Percentiles rank a stretch among this genome's conserved stretches.
These are phyloP conservation scores for Xylariales sp. DNA, from an alignment of 2,329 filamentous ascomycete genomes.

Conservation along the genomic window DNA sequence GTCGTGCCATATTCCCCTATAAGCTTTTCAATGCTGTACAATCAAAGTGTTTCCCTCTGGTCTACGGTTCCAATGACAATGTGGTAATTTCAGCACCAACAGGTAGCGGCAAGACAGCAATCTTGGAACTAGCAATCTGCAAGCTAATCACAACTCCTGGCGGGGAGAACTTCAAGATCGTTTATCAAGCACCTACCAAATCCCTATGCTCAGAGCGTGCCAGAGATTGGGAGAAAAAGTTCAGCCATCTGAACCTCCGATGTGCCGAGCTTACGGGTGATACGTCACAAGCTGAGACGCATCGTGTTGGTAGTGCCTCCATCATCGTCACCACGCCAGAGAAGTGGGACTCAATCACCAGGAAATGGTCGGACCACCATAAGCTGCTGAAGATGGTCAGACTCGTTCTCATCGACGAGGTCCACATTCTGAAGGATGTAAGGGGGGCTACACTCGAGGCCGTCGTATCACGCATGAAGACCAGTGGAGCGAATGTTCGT, in stretches of 20 bases:
- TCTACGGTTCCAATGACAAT: conserved; percentile 68
- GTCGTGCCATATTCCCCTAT: conserved; percentile 67
- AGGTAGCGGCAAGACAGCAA: conserved; percentile 77
- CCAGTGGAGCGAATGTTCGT: conserved; percentile 66
- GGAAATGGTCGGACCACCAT: conserved; percentile 79
- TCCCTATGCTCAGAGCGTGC: conserved; percentile 74
- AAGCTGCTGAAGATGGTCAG: conserved; percentile 71
- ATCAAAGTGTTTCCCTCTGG: conserved; percentile 66
- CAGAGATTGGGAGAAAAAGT: conserved; percentile 74
- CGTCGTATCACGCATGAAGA: conserved; percentile 84
- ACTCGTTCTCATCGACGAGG: conserved; percentile 80
- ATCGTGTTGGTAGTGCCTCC: conserved; percentile 65
- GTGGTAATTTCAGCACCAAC: conserved; percentile 78
- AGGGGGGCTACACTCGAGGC: conserved; percentile 78
- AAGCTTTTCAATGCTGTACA: conserved; percentile 77
- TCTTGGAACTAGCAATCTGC: conserved; percentile 80
- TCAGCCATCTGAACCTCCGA: conserved; percentile 59
- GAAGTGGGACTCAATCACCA: conserved; percentile 87
- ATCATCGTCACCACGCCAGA: conserved; percentile 87
- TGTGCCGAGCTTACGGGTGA: conserved; percentile 81
- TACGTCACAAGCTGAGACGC: conserved; percentile 62
- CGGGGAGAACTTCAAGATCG: conserved; percentile 66
- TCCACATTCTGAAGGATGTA: conserved; percentile 77
- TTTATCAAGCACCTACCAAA: conserved; percentile 83
- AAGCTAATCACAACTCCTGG: conserved; percentile 54